Evolutionary conservation across 768 basidiomycete genomes (phyloP).

Genomic region (Mycena galericulata): DNA sequence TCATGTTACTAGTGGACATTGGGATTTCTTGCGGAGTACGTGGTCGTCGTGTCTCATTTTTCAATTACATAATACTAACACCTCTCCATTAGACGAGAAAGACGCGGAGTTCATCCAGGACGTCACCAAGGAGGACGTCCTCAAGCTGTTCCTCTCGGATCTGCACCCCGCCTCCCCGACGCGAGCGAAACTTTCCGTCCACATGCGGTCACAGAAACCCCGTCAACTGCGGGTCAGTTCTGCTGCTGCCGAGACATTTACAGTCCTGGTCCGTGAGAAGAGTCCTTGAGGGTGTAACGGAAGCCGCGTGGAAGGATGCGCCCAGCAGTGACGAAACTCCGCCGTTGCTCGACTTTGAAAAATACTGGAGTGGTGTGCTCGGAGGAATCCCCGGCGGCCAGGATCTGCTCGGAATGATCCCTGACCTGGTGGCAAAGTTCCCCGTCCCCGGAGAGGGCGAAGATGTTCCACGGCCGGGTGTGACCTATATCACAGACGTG

Average conservation of each 20-base stretch:
- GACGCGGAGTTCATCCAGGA: constrained; percentile 75
- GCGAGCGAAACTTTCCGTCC: constrained; percentile 88
- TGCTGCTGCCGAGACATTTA: constrained; percentile 73
- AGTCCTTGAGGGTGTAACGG: constrained; percentile 61
- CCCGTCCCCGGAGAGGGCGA: constrained; percentile 67
- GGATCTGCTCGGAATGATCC: constrained; percentile 65
- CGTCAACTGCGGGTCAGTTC: constrained; percentile 70
- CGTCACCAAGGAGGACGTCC: constrained; percentile 81
- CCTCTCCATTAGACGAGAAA: constrained; percentile 64
- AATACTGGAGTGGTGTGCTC: constrained; percentile 69
- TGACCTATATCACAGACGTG: constrained; percentile 73
- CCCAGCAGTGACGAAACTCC: constrained; percentile 69
- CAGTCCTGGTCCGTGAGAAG: constrained; percentile 59
- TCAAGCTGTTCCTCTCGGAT: constrained; percentile 73
- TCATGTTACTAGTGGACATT: constrained; percentile 82
- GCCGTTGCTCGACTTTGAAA: constrained; percentile 66
- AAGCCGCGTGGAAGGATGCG: constrained; percentile 62
- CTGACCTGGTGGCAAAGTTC: constrained; percentile 65
- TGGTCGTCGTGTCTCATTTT: constrained; percentile 28
- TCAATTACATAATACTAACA: constrained; percentile 11
- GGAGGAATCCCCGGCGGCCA: constrained; percentile 54
- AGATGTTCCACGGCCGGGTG: constrained; percentile 58
- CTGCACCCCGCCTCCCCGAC: constrained; percentile 77
- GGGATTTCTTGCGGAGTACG: constrained; percentile 89
- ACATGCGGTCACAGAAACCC: constrained; percentile 79